Base-by-base conservation (phyloP, 2,329 filamentous ascomycete genomes). In the Setomelanomma holmii region DNA sequence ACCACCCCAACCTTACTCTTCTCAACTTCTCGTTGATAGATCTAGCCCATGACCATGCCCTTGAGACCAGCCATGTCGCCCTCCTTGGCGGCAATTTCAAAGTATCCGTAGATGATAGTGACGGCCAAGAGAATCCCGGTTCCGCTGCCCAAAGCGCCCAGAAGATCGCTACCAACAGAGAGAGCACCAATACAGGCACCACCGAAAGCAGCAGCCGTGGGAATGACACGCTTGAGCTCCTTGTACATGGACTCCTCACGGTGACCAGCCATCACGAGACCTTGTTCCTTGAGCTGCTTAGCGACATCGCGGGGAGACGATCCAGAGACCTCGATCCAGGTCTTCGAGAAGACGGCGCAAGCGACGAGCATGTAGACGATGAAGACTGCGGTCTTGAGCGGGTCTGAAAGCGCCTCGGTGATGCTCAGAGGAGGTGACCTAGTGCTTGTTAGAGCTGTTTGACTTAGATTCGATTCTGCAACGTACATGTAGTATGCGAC, bases 181-280 rank as follows among this genome's bases (percentile, higher is more conserved):
- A 99, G 87, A 66, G 90, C 93, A 82, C 95, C 95, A 82, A 99
- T 99, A 84, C 93, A 98, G 65, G 95, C 95, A 84, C 95, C 95
- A 79, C 96, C 95, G 66, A 99, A 99, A 69, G 96, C 95, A 62
- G 95, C 95, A 57, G 95, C 96, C 55, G 95, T 98, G 60, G 95
- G 96, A 63, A 99, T 99, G 71, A 99, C 95, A 73, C 95, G 90
- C 90, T 99, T 99, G 62, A 99, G 87, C 82, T 99, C 95, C 85
- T 96, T 96, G 87, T 99, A 99, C 95, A 99, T 99, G 84, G 90
- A 96, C 85, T 98, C 93, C 79, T 99, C 96, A 81, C 95, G 91
- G 84, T 99, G 95, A 74, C 95, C 95, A 72, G 95, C 93, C 96
- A 99, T 99, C 67, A 99, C 93, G 53, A 99, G 89, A 76, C 95